Conservation (phyloP, 495 filamentous ascomycete species). For the Tuber umbilicatum region DNA sequence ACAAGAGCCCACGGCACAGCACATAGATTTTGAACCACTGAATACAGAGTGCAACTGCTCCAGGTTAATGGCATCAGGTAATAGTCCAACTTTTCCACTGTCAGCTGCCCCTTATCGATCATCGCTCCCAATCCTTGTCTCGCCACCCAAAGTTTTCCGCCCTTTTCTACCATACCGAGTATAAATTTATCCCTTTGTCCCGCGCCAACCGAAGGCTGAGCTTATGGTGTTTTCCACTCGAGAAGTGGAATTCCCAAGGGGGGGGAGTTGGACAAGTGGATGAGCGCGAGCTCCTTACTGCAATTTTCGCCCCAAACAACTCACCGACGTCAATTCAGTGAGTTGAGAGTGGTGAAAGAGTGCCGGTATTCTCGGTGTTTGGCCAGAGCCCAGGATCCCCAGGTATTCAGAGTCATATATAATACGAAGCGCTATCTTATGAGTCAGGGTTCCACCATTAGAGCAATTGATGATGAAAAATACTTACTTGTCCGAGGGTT, state of each 20-base stretch:
- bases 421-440: neutral
- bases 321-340: neutral
- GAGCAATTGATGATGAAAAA: neutral
- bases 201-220: neutral
- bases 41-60: no score
- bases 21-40: no score
- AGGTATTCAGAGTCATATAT: neutral
- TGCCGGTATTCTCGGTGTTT: neutral
- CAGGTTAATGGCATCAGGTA: no score
- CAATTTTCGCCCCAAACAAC: neutral
- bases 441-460: neutral
- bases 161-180: no score
- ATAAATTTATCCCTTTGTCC: neutral
- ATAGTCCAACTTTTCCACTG: no score
- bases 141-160: no score
- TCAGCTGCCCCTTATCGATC: no score
- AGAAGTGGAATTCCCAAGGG: neutral
- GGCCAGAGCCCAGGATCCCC: no score
- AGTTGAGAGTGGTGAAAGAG: neutral
- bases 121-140: no score
- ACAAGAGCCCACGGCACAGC: no score
- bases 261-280: neutral
- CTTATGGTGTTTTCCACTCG: neutral
- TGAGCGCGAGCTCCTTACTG: no score
- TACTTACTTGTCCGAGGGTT: neutral